phyloP scores from a whole-genome alignment of 441 rosid genomes.

The Gossypium aridum region DNA sequence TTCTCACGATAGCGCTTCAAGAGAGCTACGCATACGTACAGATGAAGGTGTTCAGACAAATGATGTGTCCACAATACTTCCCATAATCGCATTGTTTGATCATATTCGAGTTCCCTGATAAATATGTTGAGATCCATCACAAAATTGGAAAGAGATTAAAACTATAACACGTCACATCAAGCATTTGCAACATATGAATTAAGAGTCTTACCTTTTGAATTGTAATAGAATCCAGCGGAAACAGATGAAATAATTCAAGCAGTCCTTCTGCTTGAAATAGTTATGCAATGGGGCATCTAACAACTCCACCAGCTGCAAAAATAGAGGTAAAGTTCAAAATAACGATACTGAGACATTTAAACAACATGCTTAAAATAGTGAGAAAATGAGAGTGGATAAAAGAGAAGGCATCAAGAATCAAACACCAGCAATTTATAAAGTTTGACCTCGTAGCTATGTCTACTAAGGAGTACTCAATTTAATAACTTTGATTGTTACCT shows the following conservation, averaged over 20 bases:
- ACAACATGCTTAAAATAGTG: too few relatives aligned
- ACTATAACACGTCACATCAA: neutral
- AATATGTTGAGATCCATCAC: slow-evolving; percentile 4
- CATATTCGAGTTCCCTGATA: slow-evolving; percentile 84
- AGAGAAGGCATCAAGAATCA: too few relatives aligned
- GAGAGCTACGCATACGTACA: slow-evolving; percentile 81
- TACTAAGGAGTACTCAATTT: too few relatives aligned
- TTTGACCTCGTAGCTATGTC: too few relatives aligned
- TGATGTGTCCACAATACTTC: slow-evolving; percentile 93
- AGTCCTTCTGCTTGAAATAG: slow-evolving; percentile 88
- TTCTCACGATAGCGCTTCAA: slow-evolving; percentile 81
- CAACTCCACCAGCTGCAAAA: slow-evolving; percentile 85
- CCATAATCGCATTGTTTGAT: slow-evolving; percentile 79
- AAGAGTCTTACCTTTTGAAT: slow-evolving; percentile 71
- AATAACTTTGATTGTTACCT: too few relatives aligned
- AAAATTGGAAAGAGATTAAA: neutral
- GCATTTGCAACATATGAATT: slow-evolving; percentile 5
- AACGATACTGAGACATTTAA: neutral
- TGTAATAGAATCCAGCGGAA: slow-evolving; percentile 98
- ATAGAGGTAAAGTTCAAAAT: slow-evolving; percentile 14
- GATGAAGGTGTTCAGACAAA: slow-evolving; percentile 85
- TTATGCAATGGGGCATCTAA: slow-evolving; percentile 82
- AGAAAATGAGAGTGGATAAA: too few relatives aligned
- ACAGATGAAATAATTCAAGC: slow-evolving; percentile 98
- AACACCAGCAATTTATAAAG: too few relatives aligned